Base-by-base conservation (phyloP, 2,329 filamentous ascomycete species). In the Botrytis fabae region DNA sequence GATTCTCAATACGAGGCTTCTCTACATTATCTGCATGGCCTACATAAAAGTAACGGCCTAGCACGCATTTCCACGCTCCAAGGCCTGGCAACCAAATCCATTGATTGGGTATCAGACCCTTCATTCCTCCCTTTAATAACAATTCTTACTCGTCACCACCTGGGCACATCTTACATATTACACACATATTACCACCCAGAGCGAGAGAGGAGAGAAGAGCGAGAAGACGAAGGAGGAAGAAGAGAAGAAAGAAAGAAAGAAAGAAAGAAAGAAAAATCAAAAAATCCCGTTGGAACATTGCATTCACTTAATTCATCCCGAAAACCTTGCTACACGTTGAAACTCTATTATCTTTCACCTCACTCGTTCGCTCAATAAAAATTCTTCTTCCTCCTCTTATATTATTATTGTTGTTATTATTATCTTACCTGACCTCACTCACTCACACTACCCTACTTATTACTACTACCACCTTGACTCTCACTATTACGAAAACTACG, bases 121-220 rank as follows among this genome's bases (percentile, higher is more conserved):
- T 63, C 61, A 63, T 63, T 63, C 61, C 38, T 63, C 61, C 61
- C 61, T 40, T 28, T 44, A 63, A 63, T 40, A 63, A 28, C 38
- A 42, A 63, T 28, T 42, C 38, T 38, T 63, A 63, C 14, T 63
- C 61, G 25, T 28, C 61, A 63, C 61, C 25, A 54, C 25, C 25
- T 28, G 51, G 51, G 51, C 51, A 14, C 16, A 14, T 54, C 25
- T 28, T 28, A 54, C 51, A 28, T 16, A n/a, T n/a, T 54, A 54
- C n/a, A 12, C 2, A 42, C 40, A n/a, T 8, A 63, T 28, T 42
- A 42, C 60, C 38, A 40, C 25, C 20, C 9, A n/a, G 14, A n/a
- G 18, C 35, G 35, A 62, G 60, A 61, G 59, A 40, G 8, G 5
- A 38, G 59, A 38, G 20, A n/a, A 12, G 16, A 48, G 46, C 22